These are phyloP conservation scores for Lasiodiplodia citricola DNA, from an alignment of 2,329 filamentous ascomycete genomes.

Conservation along the genomic window DNA sequence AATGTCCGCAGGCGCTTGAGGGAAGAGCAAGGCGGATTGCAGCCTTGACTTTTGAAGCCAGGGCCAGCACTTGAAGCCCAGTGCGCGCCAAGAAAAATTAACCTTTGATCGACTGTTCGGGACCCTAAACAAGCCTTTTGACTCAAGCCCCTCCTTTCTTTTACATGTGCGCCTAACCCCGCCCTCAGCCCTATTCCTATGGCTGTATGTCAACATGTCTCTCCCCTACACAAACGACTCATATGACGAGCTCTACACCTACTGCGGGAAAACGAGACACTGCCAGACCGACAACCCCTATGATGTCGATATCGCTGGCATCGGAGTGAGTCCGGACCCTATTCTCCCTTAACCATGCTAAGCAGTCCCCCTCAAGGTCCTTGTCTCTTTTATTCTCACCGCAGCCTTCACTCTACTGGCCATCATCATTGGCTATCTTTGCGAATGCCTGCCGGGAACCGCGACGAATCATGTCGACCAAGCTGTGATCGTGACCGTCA, in stretches of 20 bases:
- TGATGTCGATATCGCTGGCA: slow-evolving; percentile 18
- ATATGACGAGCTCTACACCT: background rate
- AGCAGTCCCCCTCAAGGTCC: background rate
- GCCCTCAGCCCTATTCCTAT: background rate
- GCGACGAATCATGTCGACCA: slow-evolving; percentile 12
- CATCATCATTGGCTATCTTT: slow-evolving; percentile 9
- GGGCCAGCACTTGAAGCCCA: background rate
- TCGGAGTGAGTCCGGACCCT: background rate
- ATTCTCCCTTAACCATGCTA: background rate
- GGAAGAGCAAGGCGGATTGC: slow-evolving; percentile 5
- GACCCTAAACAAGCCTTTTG: background rate
- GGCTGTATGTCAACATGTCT: background rate
- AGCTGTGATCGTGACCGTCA: background rate
- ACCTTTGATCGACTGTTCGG: background rate
- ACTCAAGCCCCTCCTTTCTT: background rate
- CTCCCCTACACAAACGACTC: background rate
- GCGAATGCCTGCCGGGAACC: slow-evolving; percentile 10
- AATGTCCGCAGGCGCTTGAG: slow-evolving; percentile 60
- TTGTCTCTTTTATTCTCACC: slow-evolving; percentile 10
- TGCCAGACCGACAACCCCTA: slow-evolving; percentile 11
- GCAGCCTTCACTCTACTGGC: slow-evolving; percentile 14
- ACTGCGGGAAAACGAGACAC: slow-evolving; percentile 1
- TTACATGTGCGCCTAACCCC: background rate
- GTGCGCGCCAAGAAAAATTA: background rate
- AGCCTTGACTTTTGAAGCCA: background rate